phyloP scores from a whole-genome alignment of 2,329 filamentous ascomycete species.

The Chaetoscypha palmicola region DNA sequence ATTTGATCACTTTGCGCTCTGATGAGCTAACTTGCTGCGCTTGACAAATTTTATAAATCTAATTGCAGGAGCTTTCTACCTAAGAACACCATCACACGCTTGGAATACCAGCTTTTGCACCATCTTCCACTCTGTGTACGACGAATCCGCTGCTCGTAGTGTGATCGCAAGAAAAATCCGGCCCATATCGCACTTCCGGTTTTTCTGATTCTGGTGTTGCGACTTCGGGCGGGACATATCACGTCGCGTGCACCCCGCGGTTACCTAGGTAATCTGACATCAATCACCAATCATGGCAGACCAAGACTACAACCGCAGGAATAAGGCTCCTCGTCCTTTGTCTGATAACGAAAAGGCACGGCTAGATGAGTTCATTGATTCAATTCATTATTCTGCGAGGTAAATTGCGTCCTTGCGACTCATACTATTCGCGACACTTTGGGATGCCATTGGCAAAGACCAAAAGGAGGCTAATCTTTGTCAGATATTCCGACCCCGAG shows the following conservation, averaged over 20 bases:
- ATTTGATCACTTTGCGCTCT: not conserved
- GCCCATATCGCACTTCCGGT: not conserved
- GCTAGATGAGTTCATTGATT: constrained; percentile 85
- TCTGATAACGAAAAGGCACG: constrained; percentile 74
- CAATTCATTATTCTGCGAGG: constrained; percentile 93
- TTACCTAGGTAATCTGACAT: too few species aligned
- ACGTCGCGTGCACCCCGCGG: constrained; percentile 14
- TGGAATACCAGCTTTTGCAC: constrained; percentile 1
- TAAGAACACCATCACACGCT: not conserved
- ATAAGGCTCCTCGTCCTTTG: constrained; percentile 74
- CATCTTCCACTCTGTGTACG: not conserved
- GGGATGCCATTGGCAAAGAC: not conserved
- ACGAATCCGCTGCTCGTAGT: constrained; percentile 1
- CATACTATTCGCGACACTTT: not conserved
- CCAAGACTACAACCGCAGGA: constrained; percentile 70
- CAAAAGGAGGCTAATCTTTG: constrained; percentile 15
- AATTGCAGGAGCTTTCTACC: too few species aligned
- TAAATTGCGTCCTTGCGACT: constrained; percentile 37
- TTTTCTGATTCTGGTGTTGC: not conserved
- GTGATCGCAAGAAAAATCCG: not conserved
- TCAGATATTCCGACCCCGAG: constrained; percentile 84
- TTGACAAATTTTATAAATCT: too few species aligned
- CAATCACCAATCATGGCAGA: too few species aligned
- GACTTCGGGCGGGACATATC: constrained; percentile 1
- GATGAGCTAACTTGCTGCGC: too few species aligned